Conservation (phyloP, 768 basidiomycete genomes). For the Phlebiopsis flavidoalba region DNA sequence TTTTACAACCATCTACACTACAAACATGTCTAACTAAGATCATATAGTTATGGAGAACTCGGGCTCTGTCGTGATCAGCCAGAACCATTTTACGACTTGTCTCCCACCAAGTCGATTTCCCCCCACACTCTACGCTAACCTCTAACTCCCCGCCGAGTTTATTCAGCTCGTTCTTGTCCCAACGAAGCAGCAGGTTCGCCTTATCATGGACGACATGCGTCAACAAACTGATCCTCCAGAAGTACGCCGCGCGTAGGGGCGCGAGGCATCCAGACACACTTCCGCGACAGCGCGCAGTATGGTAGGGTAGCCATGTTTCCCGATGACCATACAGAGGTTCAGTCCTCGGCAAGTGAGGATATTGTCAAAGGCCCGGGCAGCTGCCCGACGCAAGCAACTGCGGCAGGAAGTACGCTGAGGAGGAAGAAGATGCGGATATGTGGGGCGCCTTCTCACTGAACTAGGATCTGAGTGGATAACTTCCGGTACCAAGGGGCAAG, state of each 20-base stretch:
- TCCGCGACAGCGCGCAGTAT: slow-evolving; percentile 76
- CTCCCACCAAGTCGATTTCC: slow-evolving; percentile 58
- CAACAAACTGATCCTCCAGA: too few relatives aligned
- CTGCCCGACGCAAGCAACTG: slow-evolving; percentile 34
- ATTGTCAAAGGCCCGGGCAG: slow-evolving; percentile 42
- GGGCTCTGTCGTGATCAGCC: slow-evolving; percentile 79
- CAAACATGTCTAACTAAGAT: not conserved
- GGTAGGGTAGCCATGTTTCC: slow-evolving; percentile 79
- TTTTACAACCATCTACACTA: not conserved
- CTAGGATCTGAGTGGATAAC: not conserved
- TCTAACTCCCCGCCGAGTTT: slow-evolving; percentile 70
- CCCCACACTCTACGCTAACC: slow-evolving; percentile 52
- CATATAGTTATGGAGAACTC: slow-evolving; percentile 79
- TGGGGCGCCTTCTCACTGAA: not conserved
- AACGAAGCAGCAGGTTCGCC: slow-evolving; percentile 63
- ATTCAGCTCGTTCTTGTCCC: slow-evolving; percentile 85
- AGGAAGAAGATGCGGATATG: slow-evolving; percentile 6
- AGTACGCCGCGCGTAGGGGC: too few relatives aligned
- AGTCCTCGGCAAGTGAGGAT: slow-evolving; percentile 31
- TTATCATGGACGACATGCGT: slow-evolving; percentile 76
- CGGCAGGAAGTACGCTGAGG: slow-evolving; percentile 33
- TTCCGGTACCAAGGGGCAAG: not conserved
- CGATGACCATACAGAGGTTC: slow-evolving; percentile 37
- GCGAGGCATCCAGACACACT: slow-evolving; percentile 45
- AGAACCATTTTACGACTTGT: slow-evolving; percentile 70